Percentiles rank a stretch among this genome's conserved stretches.
These are phyloP conservation scores for Hemisphaericaspora subhashii DNA, from an alignment of 1,139 yeast species.

Conservation along the genomic window DNA sequence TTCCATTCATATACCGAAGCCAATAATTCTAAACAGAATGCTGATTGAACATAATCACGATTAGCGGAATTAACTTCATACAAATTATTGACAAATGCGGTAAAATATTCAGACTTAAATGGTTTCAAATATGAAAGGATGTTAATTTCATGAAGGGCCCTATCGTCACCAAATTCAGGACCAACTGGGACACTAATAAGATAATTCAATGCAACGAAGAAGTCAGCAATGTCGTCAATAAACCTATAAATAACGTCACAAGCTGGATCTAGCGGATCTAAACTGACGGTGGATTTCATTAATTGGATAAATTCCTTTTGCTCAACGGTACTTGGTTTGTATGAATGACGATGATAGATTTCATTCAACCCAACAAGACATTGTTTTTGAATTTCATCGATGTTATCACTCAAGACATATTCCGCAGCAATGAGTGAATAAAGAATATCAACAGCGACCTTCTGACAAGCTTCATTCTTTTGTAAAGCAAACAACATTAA, in stretches of 20 bases:
- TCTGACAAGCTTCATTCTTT: slow-evolving; percentile 60
- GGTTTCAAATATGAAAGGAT: slow-evolving; percentile 78
- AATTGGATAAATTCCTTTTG: slow-evolving; percentile 54
- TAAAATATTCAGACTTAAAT: slow-evolving; percentile 77
- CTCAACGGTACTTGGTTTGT: slow-evolving; percentile 56
- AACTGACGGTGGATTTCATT: slow-evolving; percentile 50
- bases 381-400: slow-evolving; percentile 60
- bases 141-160: slow-evolving; percentile 77
- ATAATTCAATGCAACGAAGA: slow-evolving; percentile 66
- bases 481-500: slow-evolving; percentile 71
- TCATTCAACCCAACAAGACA: slow-evolving; percentile 64
- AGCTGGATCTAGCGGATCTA: slow-evolving; percentile 71
- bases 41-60: slow-evolving; percentile 76
- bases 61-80: slow-evolving; percentile 64
- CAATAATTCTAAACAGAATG: slow-evolving; percentile 72
- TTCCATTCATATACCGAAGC: slow-evolving; percentile 82
- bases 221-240: slow-evolving; percentile 59
- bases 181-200: slow-evolving; percentile 76
- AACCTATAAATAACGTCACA: slow-evolving; percentile 52
- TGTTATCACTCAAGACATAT: slow-evolving; percentile 57
- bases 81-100: slow-evolving; percentile 73
- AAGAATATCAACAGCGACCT: slow-evolving; percentile 64
- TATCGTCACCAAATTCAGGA: slow-evolving; percentile 82
- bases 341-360: slow-evolving; percentile 56
- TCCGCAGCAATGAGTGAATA: slow-evolving; percentile 75